Evolutionary conservation across 2,329 filamentous ascomycete species (phyloP).

Genomic region (Dactylellina drechsleri): DNA sequence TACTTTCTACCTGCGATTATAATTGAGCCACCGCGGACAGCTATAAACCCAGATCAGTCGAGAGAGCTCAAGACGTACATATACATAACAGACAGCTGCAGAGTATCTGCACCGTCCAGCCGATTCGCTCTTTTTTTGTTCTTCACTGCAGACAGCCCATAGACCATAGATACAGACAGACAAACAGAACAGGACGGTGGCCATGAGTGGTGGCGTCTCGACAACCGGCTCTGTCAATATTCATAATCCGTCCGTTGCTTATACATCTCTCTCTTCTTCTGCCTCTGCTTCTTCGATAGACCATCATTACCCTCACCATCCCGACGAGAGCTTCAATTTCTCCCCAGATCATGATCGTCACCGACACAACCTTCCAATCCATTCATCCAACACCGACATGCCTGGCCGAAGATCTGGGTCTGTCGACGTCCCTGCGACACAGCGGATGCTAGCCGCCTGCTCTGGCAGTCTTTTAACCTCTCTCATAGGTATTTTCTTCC

Average conservation of each 20-base stretch:
- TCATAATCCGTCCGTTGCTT: conserved; percentile 28
- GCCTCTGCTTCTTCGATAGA: too few species aligned
- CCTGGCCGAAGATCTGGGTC: conserved; percentile 47
- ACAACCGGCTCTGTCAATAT: conserved; percentile 21
- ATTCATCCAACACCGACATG: conserved; percentile 57
- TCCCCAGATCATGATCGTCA: conserved; percentile 59
- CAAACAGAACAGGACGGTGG: conserved; percentile 6
- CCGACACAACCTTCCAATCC: conserved; percentile 59
- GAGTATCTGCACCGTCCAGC: conserved; percentile 45
- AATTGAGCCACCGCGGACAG: too few species aligned
- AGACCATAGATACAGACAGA: too few species aligned
- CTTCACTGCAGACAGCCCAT: not conserved
- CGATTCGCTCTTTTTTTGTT: conserved; percentile 21
- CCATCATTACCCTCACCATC: conserved; percentile 9
- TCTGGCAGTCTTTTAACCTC: conserved; percentile 90
- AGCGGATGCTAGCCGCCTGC: conserved; percentile 95
- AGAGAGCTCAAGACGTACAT: too few species aligned
- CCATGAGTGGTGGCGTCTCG: conserved; percentile 38
- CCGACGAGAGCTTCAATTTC: conserved; percentile 61
- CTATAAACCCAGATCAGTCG: too few species aligned
- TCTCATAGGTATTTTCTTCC: conserved; percentile 75
- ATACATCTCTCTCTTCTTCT: not conserved
- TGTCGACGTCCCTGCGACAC: conserved; percentile 78
- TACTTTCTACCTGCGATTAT: not conserved
- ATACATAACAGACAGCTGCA: conserved; percentile 15